Evolutionary conservation across 495 filamentous ascomycete species (phyloP).

Genomic region (Geoglossum glabrum): DNA sequence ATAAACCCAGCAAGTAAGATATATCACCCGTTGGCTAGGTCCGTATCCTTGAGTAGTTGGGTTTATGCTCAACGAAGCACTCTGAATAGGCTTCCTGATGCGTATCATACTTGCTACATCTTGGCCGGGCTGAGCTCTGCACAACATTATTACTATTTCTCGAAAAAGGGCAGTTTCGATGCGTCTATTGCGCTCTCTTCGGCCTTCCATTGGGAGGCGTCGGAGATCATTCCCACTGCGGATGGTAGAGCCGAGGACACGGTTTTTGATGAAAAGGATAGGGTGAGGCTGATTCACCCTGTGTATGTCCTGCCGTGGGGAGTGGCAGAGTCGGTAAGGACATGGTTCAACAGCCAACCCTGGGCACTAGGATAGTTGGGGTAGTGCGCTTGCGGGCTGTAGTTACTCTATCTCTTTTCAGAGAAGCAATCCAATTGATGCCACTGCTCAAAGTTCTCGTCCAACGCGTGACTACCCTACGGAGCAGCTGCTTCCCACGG

Average conservation of each 20-base stretch:
- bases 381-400: too few relatives aligned
- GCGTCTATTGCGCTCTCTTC: slow-evolving; percentile 19
- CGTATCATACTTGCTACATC: slow-evolving; percentile 84
- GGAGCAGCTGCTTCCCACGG: too few relatives aligned
- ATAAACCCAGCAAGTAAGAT: slow-evolving; percentile 78
- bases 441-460: too few relatives aligned
- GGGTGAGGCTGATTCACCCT: slow-evolving; percentile 46
- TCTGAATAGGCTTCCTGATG: slow-evolving; percentile 52
- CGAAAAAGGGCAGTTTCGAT: slow-evolving; percentile 2
- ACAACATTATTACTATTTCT: slow-evolving; percentile 49
- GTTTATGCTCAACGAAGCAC: not conserved
- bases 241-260: slow-evolving; percentile 19
- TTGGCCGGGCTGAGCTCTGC: slow-evolving; percentile 67
- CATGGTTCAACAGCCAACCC: slow-evolving; percentile 19
- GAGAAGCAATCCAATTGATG: too few relatives aligned
- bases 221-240: slow-evolving; percentile 10
- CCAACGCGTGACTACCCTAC: too few relatives aligned
- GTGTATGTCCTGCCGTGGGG: slow-evolving; percentile 66
- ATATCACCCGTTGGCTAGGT: not conserved
- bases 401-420: too few relatives aligned
- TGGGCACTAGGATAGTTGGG: not conserved
- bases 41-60: not conserved
- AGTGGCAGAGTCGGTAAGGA: slow-evolving; percentile 38
- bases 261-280: slow-evolving; percentile 29
- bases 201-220: slow-evolving; percentile 46